Conservation (phyloP, 2,329 filamentous ascomycete species). For the Pseudofabraea citricarpa region DNA sequence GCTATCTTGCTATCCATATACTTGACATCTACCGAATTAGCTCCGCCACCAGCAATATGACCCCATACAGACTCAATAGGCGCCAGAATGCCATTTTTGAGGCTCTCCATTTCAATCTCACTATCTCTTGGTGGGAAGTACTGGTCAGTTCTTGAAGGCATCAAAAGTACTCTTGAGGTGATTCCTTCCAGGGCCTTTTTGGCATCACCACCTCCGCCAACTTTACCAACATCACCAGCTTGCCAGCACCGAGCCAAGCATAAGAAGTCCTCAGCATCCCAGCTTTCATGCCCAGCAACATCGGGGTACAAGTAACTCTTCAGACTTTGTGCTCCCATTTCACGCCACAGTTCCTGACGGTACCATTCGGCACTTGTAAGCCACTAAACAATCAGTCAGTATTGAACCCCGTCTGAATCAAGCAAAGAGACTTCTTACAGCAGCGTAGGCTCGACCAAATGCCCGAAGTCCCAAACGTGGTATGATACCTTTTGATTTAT, state of each 20-base stretch:
- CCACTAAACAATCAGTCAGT: no score
- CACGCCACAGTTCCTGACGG: constrained; percentile 33
- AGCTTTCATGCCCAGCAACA: constrained; percentile 30
- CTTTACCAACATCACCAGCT: constrained; percentile 30
- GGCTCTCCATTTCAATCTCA: constrained; percentile 26
- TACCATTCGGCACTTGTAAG: constrained; percentile 42
- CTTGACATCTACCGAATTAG: constrained; percentile 22
- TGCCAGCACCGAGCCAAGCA: constrained; percentile 41
- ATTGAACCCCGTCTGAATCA: no score
- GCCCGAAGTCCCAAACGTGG: constrained; percentile 34
- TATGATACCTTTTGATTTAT: constrained; percentile 22
- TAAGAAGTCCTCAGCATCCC: constrained; percentile 40
- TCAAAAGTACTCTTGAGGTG: constrained; percentile 55
- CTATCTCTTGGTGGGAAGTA: constrained; percentile 50
- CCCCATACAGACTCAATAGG: constrained; percentile 33
- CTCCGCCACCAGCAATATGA: constrained; percentile 31
- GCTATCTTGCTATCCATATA: constrained; percentile 29
- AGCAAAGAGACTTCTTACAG: constrained; percentile 39
- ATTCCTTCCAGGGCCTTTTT: constrained; percentile 52
- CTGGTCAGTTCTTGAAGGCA: constrained; percentile 59
- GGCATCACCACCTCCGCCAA: constrained; percentile 29
- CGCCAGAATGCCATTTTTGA: constrained; percentile 25
- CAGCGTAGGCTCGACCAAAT: constrained; percentile 41
- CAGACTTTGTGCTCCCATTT: constrained; percentile 30
- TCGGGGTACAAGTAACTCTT: constrained; percentile 30